Percentiles rank a stretch among this genome's conserved stretches.
Evolutionary conservation across 2,329 filamentous ascomycete species (phyloP).

Genomic region (Fusarium sp.): DNA sequence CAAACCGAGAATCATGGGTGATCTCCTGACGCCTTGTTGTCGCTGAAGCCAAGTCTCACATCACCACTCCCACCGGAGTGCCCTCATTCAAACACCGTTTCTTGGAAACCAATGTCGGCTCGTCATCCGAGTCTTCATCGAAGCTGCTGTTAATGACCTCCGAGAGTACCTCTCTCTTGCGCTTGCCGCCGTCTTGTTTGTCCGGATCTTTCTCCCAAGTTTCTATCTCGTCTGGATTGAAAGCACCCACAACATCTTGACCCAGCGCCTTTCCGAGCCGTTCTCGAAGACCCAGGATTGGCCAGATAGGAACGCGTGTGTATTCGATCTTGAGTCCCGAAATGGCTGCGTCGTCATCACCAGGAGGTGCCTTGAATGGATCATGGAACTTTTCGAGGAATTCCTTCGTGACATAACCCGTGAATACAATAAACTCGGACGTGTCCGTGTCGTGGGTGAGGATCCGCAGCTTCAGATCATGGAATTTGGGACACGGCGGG

Average conservation of each 20-base stretch:
- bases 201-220: slow-evolving; percentile 62
- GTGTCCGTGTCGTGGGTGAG: slow-evolving; percentile 66
- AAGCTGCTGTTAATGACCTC: slow-evolving; percentile 61
- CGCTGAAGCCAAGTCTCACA: slow-evolving; percentile 35
- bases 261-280: slow-evolving; percentile 69
- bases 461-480: slow-evolving; percentile 66
- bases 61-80: slow-evolving; percentile 51
- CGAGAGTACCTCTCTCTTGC: slow-evolving; percentile 55
- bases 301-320: slow-evolving; percentile 68
- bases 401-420: slow-evolving; percentile 62
- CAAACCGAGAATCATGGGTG: slow-evolving; percentile 27
- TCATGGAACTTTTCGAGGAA: slow-evolving; percentile 67
- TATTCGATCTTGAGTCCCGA: slow-evolving; percentile 64
- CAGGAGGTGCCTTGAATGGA: slow-evolving; percentile 58
- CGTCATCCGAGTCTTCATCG: slow-evolving; percentile 56
- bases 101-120: slow-evolving; percentile 52
- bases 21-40: slow-evolving; percentile 14
- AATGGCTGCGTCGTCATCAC: slow-evolving; percentile 45
- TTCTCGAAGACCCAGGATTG: slow-evolving; percentile 69
- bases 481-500: slow-evolving; percentile 55
- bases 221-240: slow-evolving; percentile 60
- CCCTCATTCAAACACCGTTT: slow-evolving; percentile 53
- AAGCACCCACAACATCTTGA: slow-evolving; percentile 63
- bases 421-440: slow-evolving; percentile 69
- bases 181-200: slow-evolving; percentile 50